phyloP scores from a whole-genome alignment of 1,139 yeast genomes.

The Candida anutae region DNA sequence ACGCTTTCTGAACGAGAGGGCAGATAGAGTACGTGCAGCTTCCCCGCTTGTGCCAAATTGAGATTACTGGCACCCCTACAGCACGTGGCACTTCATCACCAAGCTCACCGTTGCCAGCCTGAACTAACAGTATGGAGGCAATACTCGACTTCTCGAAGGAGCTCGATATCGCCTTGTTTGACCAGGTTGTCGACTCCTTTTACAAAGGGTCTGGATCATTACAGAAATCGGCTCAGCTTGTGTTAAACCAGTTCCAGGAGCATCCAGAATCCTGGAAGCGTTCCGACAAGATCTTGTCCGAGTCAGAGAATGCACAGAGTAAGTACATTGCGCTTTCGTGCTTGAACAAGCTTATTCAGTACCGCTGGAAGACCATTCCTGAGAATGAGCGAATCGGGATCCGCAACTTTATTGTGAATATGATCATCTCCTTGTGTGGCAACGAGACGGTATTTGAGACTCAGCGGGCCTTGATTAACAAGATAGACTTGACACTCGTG shows the following conservation, averaged over 20 bases:
- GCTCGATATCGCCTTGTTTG: conserved; percentile 72
- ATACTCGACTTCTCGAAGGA: conserved; percentile 83
- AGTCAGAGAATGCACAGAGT: conserved; percentile 72
- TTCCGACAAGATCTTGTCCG: conserved; percentile 82
- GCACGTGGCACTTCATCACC: too few species aligned
- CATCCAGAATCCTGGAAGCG: conserved; percentile 95
- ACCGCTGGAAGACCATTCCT: conserved; percentile 91
- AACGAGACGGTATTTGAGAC: conserved; percentile 68
- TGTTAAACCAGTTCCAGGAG: conserved; percentile 85
- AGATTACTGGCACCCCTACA: too few species aligned
- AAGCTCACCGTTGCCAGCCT: neutral
- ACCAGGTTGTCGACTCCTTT: conserved; percentile 80
- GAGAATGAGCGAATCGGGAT: conserved; percentile 82
- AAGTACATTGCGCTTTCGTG: conserved; percentile 89
- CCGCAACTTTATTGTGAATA: conserved; percentile 84
- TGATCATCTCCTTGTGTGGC: conserved; percentile 89
- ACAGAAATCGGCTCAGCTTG: conserved; percentile 75
- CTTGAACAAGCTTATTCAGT: conserved; percentile 80
- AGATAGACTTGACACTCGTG: conserved; percentile 88
- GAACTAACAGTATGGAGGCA: conserved; percentile 54
- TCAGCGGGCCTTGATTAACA: conserved; percentile 81
- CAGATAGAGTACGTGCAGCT: too few species aligned
- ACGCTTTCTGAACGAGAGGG: too few species aligned
- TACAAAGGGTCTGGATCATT: conserved; percentile 75
- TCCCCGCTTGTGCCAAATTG: too few species aligned